Percentiles rank a stretch among this genome's conserved stretches.
Conservation (phyloP, 2,329 filamentous ascomycete genomes). For the Pseudocercospora pini-densiflorae region DNA sequence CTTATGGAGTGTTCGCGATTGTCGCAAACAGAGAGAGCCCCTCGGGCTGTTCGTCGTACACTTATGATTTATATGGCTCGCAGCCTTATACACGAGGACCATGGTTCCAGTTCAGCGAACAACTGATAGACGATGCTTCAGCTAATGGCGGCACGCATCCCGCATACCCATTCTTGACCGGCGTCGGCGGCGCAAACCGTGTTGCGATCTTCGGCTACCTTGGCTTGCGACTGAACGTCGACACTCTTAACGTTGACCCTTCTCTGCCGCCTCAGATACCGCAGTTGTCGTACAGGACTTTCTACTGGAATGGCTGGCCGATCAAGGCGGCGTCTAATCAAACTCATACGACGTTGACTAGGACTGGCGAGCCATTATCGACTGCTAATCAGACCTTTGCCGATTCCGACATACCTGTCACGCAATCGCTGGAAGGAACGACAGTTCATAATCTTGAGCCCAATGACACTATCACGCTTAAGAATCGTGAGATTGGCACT, state of each 20-base stretch:
- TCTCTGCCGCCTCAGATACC: constrained; percentile 68
- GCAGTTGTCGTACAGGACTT: constrained; percentile 63
- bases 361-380: constrained; percentile 53
- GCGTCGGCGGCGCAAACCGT: constrained; percentile 71
- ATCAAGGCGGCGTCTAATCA: constrained; percentile 65
- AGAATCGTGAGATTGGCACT: constrained; percentile 62
- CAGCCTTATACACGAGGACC: constrained; percentile 68
- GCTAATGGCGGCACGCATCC: constrained; percentile 70
- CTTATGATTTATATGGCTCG: constrained; percentile 67
- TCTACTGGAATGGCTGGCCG: constrained; percentile 70
- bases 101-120: constrained; percentile 74
- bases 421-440: constrained; percentile 48
- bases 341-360: constrained; percentile 67
- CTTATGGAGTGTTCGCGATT: constrained; percentile 71
- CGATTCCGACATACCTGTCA: constrained; percentile 61
- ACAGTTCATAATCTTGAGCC: constrained; percentile 44
- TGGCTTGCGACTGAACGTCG: constrained; percentile 64
- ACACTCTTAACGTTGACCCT: constrained; percentile 66
- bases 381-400: constrained; percentile 61
- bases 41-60: constrained; percentile 70
- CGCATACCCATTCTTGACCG: constrained; percentile 73
- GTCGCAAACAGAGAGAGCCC: constrained; percentile 68
- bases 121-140: constrained; percentile 64
- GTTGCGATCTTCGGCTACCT: constrained; percentile 71
- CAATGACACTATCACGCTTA: constrained; percentile 56